These are phyloP conservation scores for Phtheirospermum japonicum DNA, from an alignment of 257 asterid species.

Conservation along the genomic window DNA sequence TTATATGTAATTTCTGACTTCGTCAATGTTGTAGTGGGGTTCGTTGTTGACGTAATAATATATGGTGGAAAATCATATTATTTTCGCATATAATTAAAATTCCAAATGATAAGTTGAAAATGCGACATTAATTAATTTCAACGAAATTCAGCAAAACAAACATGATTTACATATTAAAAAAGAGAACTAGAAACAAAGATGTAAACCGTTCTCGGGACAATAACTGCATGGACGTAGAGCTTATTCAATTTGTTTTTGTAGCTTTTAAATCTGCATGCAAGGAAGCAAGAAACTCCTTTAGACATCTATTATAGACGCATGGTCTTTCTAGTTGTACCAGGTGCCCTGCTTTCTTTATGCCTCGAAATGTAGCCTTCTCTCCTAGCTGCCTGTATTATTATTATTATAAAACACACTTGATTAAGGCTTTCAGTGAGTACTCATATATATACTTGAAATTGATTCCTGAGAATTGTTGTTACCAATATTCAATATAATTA, in stretches of 20 bases:
- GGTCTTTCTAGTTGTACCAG: conserved; percentile 88
- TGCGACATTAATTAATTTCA: no score
- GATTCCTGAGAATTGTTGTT: background rate
- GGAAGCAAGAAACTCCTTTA: conserved; percentile 66
- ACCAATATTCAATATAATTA: no score
- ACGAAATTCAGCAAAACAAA: no score
- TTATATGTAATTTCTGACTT: no score
- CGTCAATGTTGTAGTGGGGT: no score
- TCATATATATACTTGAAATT: background rate
- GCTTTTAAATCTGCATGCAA: conserved; percentile 35
- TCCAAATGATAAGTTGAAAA: no score
- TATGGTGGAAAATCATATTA: no score
- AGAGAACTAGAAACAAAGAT: no score
- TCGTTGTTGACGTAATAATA: no score
- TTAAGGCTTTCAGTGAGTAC: background rate
- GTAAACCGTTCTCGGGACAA: no score
- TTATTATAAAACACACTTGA: background rate
- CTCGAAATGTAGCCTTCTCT: conserved; percentile 45
- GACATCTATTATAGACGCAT: conserved; percentile 60
- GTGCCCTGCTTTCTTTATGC: conserved; percentile 79
- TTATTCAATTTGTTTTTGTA: conserved; percentile 23
- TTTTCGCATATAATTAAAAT: no score
- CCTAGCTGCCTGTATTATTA: conserved; percentile 60
- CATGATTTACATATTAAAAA: no score
- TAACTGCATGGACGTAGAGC: conserved; percentile 13